phyloP scores from a whole-genome alignment of 306 rosid genomes.

The Quercus gilva region DNA sequence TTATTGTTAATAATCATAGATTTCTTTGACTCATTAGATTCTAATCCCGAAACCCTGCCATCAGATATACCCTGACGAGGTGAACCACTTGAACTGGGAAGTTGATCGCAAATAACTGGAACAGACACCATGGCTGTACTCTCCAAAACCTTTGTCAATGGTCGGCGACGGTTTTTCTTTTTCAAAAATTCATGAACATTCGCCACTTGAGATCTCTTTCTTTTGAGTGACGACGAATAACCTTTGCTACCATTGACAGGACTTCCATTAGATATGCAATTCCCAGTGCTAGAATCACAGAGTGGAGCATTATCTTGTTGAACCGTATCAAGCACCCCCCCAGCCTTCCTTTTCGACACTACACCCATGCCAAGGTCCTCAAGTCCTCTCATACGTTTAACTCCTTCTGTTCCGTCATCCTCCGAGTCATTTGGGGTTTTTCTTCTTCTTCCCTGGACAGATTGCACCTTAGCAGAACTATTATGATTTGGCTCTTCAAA shows the following conservation, averaged over 20 bases:
- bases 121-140: constrained; percentile 80
- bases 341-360: constrained; percentile 50
- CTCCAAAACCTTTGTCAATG: constrained; percentile 86
- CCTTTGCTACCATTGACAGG: constrained; percentile 53
- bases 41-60: constrained; percentile 49
- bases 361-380: constrained; percentile 78
- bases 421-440: constrained; percentile 95
- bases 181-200: constrained; percentile 61
- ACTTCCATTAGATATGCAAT: constrained; percentile 53
- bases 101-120: constrained; percentile 65
- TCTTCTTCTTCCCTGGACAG: constrained; percentile 74
- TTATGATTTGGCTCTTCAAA: constrained; percentile 82
- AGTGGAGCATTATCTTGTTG: constrained; percentile 58
- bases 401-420: constrained; percentile 96
- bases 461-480: constrained; percentile 62
- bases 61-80: constrained; percentile 49
- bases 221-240: constrained; percentile 47
- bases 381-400: constrained; percentile 93
- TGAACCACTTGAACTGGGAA: constrained; percentile 57
- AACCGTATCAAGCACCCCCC: constrained; percentile 52
- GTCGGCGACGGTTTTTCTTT: constrained; percentile 71
- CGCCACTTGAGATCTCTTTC: constrained; percentile 78
- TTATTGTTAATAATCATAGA: constrained; percentile 27
- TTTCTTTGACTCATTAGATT: constrained; percentile 54
- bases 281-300: constrained; percentile 42